Evolutionary conservation across 768 basidiomycete species (phyloP).

Genomic region (Collybia mongolica): DNA sequence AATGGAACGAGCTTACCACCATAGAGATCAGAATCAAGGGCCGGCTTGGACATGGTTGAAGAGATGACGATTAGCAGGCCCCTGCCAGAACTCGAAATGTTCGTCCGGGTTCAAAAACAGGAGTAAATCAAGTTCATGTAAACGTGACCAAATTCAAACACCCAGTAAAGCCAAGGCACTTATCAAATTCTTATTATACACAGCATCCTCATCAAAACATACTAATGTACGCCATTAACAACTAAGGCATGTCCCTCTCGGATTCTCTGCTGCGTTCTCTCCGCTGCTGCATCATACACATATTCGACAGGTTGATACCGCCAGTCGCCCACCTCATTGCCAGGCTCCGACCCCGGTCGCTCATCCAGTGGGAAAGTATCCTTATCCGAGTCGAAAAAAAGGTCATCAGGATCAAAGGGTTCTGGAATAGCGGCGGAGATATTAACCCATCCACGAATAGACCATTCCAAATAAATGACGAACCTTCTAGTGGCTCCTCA

Average conservation of each 20-base stretch:
- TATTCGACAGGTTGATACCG: conserved; percentile 58
- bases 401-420: conserved; percentile 54
- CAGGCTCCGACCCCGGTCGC: conserved; percentile 48
- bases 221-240: conserved; percentile 49
- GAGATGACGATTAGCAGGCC: neutral
- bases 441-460: neutral
- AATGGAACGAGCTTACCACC: conserved; percentile 22
- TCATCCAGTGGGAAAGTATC: conserved; percentile 31
- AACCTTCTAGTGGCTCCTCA: conserved; percentile 46
- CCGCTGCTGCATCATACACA: conserved; percentile 93
- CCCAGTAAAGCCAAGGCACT: no score
- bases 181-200: conserved; percentile 8
- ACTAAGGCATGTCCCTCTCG: conserved; percentile 36
- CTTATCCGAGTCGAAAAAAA: conserved; percentile 43
- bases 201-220: conserved; percentile 3
- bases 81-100: no score
- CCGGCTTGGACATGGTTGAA: conserved; percentile 11
- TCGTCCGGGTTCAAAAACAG: conserved; percentile 2
- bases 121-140: neutral
- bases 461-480: conserved; percentile 19
- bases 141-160: no score
- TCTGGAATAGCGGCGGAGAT: conserved; percentile 25
- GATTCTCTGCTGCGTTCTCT: conserved; percentile 65
- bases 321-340: conserved; percentile 20
- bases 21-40: conserved; percentile 34